A percentile compares a stretch with the other conserved stretches of the same genome.
These are phyloP conservation scores for Saccharomycopsis sp. DNA, from an alignment of 805 yeast genomes.

Conservation along the genomic window DNA sequence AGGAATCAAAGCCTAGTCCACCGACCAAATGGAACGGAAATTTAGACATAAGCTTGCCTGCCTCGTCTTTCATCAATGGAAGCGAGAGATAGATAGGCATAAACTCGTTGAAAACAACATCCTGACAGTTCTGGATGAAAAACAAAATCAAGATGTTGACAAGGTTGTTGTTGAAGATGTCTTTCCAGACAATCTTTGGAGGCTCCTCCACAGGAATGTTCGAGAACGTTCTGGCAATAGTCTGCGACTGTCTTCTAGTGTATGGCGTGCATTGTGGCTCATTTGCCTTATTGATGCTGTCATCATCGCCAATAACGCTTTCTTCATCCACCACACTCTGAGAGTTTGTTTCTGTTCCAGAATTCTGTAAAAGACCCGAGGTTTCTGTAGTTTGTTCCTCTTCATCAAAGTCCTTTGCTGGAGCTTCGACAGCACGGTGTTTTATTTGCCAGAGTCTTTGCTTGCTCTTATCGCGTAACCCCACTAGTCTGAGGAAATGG, in stretches of 20 bases:
- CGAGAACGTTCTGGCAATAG: constrained; percentile 29
- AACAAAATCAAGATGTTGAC: constrained; percentile 37
- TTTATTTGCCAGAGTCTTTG: constrained; percentile 25
- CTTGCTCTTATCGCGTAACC: constrained; percentile 22
- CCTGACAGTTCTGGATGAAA: constrained; percentile 29
- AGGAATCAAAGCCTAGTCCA: constrained; percentile 38
- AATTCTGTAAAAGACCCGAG: not conserved
- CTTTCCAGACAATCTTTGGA: constrained; percentile 26
- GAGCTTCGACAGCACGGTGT: constrained; percentile 15
- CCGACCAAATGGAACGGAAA: constrained; percentile 41
- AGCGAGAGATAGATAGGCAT: constrained; percentile 48
- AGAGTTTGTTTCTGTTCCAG: not conserved
- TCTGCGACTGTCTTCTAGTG: constrained; percentile 29
- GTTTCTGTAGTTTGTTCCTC: not conserved
- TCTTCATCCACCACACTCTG: constrained; percentile 1
- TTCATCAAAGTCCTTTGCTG: constrained; percentile 21
- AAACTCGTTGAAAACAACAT: constrained; percentile 45
- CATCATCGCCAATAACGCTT: not conserved
- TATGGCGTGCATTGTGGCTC: constrained; percentile 12
- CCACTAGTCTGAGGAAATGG: constrained; percentile 23
- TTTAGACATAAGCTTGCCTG: constrained; percentile 25
- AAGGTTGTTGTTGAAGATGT: constrained; percentile 30
- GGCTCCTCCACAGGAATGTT: constrained; percentile 27
- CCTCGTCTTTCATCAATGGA: constrained; percentile 25
- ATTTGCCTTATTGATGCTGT: constrained; percentile 1